Evolutionary conservation across 768 basidiomycete genomes (phyloP).

Genomic region (Lactarius quietus): DNA sequence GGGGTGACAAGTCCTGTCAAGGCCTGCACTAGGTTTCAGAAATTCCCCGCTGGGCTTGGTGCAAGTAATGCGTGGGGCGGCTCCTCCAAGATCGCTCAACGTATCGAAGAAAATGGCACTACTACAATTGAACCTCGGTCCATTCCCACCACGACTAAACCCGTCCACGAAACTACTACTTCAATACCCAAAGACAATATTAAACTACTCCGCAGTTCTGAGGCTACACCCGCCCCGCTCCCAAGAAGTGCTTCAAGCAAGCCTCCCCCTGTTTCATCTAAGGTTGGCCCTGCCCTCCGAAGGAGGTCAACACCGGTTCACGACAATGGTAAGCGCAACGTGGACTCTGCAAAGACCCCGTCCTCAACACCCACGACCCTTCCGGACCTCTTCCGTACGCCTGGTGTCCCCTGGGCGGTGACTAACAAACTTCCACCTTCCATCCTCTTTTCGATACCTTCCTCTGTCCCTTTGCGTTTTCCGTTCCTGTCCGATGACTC

Average conservation of each 20-base stretch:
- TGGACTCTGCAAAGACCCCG: neutral
- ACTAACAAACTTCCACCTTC: neutral
- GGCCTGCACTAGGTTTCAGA: neutral
- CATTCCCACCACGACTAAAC: neutral
- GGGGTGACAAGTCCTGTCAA: conserved; percentile 20
- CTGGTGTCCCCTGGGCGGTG: neutral
- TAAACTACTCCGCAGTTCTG: neutral
- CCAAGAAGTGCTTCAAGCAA: neutral
- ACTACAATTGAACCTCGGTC: neutral
- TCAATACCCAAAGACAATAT: neutral
- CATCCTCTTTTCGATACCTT: neutral
- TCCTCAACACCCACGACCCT: neutral
- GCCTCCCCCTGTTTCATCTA: neutral
- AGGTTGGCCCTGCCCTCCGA: neutral
- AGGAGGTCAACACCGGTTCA: neutral
- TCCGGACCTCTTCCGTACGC: neutral
- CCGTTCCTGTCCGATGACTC: neutral
- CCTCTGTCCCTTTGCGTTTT: conserved; percentile 3
- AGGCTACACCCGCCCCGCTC: too few species aligned
- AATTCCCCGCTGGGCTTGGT: conserved; percentile 9
- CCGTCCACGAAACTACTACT: neutral
- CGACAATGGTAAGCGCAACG: neutral
- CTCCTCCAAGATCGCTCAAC: neutral
- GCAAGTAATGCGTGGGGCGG: neutral
- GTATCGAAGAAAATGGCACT: neutral